Evolutionary conservation across 1,284 basidiomycete genomes (phyloP).

Genomic region (Apiotrichum gamsii): DNA sequence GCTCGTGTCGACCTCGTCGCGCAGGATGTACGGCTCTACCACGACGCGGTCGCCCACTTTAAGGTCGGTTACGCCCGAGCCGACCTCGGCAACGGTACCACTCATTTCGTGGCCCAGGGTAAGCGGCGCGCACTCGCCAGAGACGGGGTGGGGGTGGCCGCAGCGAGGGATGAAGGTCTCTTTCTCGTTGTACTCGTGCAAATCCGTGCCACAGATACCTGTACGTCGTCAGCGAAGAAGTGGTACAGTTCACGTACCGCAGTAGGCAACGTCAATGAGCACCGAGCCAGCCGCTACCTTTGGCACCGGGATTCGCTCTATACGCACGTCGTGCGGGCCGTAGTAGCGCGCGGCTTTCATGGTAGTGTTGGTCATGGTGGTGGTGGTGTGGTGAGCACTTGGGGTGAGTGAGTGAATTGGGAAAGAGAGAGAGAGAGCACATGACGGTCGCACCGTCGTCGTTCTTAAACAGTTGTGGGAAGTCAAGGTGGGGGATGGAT

Average conservation of each 20-base stretch:
- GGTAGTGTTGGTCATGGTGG: slow-evolving; percentile 7
- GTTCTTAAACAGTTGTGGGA: too few species aligned
- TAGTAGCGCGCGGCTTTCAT: slow-evolving; percentile 18
- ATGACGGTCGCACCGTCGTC: too few species aligned
- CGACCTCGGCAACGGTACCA: slow-evolving; percentile 33
- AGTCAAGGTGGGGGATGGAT: too few species aligned
- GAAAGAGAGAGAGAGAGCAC: too few species aligned
- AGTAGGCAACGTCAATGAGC: slow-evolving; percentile 17
- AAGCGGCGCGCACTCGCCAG: slow-evolving; percentile 25
- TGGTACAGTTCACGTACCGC: slow-evolving; percentile 6
- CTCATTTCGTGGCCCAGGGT: slow-evolving; percentile 44
- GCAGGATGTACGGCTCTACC: slow-evolving; percentile 37
- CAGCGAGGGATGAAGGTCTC: slow-evolving; percentile 9
- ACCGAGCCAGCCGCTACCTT: slow-evolving; percentile 9
- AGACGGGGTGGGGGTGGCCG: slow-evolving; percentile 7
- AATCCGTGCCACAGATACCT: slow-evolving; percentile 4
- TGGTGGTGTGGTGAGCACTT: too few species aligned
- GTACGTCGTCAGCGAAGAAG: too few species aligned
- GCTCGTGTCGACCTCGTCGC: slow-evolving; percentile 7
- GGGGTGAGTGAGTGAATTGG: too few species aligned
- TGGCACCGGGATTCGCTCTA: slow-evolving; percentile 12
- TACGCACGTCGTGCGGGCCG: slow-evolving; percentile 12
- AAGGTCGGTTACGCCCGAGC: slow-evolving; percentile 25
- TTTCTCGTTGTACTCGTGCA: slow-evolving; percentile 13
- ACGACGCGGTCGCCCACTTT: slow-evolving; percentile 43